These are phyloP conservation scores for Zygosaccharomyces lentus DNA, from an alignment of 805 yeast species.

Conservation along the genomic window DNA sequence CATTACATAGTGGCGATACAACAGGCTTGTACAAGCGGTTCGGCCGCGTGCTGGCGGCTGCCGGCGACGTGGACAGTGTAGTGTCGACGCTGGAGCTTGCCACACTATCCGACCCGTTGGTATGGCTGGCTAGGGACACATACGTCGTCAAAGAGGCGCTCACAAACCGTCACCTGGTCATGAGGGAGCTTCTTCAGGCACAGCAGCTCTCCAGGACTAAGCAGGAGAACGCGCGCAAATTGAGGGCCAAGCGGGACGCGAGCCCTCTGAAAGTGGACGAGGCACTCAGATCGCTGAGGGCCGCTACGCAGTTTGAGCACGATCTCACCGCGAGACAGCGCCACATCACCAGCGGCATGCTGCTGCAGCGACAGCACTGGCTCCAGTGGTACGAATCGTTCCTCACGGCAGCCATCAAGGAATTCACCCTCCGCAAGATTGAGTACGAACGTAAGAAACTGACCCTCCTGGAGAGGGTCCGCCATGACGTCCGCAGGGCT, in stretches of 20 bases:
- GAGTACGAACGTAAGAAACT: conserved; percentile 83
- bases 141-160: conserved; percentile 87
- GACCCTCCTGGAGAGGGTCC: conserved; percentile 63
- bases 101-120: conserved; percentile 69
- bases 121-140: conserved; percentile 63
- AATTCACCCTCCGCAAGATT: conserved; percentile 63
- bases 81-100: conserved; percentile 71
- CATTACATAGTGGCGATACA: conserved; percentile 25
- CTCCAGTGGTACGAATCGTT: conserved; percentile 53
- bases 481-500: conserved; percentile 67
- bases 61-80: conserved; percentile 73
- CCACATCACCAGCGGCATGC: conserved; percentile 80
- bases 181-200: conserved; percentile 82
- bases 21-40: conserved; percentile 68
- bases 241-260: conserved; percentile 67
- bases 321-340: conserved; percentile 72
- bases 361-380: conserved; percentile 56
- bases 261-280: conserved; percentile 90
- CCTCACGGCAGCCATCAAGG: conserved; percentile 51
- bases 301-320: conserved; percentile 71
- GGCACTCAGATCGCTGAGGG: conserved; percentile 73
- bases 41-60: conserved; percentile 59
- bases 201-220: conserved; percentile 67
- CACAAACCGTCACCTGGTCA: conserved; percentile 85
- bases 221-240: conserved; percentile 65